Percentiles rank a stretch among this genome's conserved stretches.
Evolutionary conservation across 371 early-diverging fungal species (phyloP).

Genomic region (Aphelidium insulamus): DNA sequence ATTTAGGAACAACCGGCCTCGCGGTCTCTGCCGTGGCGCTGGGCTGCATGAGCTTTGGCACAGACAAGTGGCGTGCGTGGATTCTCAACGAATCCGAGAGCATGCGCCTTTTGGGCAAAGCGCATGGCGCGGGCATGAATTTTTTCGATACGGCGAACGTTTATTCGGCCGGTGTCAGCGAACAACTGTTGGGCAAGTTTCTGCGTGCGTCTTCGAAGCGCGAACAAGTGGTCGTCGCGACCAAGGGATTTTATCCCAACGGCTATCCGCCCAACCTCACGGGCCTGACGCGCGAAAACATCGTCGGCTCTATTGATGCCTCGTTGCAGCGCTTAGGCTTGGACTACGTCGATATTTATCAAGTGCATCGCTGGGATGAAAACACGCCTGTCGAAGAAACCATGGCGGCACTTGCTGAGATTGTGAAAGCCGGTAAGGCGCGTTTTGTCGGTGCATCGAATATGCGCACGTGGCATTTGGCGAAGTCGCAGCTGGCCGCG

Average conservation of each 20-base stretch:
- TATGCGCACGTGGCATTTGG: conserved; percentile 2
- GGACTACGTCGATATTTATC: conserved; percentile 37
- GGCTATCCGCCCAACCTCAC: conserved; percentile 5
- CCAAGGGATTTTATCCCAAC: conserved; percentile 13
- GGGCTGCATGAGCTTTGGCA: conserved; percentile 20
- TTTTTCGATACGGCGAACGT: conserved; percentile 16
- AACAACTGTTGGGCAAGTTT: conserved; percentile 14
- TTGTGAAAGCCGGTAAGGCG: conserved; percentile 8
- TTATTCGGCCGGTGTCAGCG: conserved; percentile 15
- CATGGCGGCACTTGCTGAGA: conserved; percentile 9
- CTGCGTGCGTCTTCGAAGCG: conserved; percentile 11
- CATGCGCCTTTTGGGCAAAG: conserved; percentile 12
- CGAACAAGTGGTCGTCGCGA: conserved; percentile 14
- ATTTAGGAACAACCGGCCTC: too few species aligned
- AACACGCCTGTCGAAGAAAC: conserved; percentile 17
- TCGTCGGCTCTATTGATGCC: conserved; percentile 20
- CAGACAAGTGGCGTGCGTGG: conserved; percentile 10
- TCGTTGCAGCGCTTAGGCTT: conserved; percentile 18
- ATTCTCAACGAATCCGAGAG: conserved; percentile 13
- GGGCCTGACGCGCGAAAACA: conserved; percentile 24
- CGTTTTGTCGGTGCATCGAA: conserved; percentile 2
- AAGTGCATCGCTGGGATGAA: conserved; percentile 18
- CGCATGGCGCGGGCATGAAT: conserved; percentile 20
- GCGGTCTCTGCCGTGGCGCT: conserved; percentile 14
- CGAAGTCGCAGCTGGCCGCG: not conserved